Conservation (phyloP, 2,329 filamentous ascomycete genomes). For the Triangularia setosa region DNA sequence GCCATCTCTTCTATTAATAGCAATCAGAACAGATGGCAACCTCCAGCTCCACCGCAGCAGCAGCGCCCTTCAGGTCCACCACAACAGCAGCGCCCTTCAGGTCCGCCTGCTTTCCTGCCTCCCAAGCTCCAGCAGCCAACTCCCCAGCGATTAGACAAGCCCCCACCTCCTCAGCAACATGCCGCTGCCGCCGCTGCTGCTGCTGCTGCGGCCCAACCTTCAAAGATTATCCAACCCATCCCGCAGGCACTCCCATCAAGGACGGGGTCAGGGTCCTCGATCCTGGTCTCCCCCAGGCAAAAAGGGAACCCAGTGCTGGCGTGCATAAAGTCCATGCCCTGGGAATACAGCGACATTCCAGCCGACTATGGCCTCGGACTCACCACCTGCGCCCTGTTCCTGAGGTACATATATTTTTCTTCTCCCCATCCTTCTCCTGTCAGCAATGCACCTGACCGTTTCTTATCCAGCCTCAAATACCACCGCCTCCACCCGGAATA, state of each 20-base stretch:
- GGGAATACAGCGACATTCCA: constrained; percentile 97
- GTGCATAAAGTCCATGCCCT: constrained; percentile 74
- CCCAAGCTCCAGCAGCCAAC: constrained; percentile 45
- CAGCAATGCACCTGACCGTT: too few relatives aligned
- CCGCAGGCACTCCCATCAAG: constrained; percentile 75
- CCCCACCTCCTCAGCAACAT: constrained; percentile 38
- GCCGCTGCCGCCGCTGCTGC: background rate
- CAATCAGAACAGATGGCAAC: background rate
- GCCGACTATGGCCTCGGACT: constrained; percentile 86
- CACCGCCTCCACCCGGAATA: constrained; percentile 97
- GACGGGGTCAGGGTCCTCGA: constrained; percentile 61
- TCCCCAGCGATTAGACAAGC: constrained; percentile 54
- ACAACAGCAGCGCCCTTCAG: constrained; percentile 24
- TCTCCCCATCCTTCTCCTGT: background rate
- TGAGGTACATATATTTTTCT: constrained; percentile 54
- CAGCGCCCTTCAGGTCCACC: too few relatives aligned
- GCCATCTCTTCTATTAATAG: constrained; percentile 17
- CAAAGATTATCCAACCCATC: constrained; percentile 76
- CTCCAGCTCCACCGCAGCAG: background rate
- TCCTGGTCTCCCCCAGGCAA: constrained; percentile 86
- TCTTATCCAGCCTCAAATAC: constrained; percentile 71
- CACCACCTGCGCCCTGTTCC: constrained; percentile 86
- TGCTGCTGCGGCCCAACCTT: constrained; percentile 1
- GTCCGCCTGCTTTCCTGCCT: constrained; percentile 32
- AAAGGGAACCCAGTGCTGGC: constrained; percentile 92